Percentiles rank a stretch among this genome's conserved stretches.
phyloP scores from a whole-genome alignment of 805 yeast genomes.

The Maudiozyma barnettii region DNA sequence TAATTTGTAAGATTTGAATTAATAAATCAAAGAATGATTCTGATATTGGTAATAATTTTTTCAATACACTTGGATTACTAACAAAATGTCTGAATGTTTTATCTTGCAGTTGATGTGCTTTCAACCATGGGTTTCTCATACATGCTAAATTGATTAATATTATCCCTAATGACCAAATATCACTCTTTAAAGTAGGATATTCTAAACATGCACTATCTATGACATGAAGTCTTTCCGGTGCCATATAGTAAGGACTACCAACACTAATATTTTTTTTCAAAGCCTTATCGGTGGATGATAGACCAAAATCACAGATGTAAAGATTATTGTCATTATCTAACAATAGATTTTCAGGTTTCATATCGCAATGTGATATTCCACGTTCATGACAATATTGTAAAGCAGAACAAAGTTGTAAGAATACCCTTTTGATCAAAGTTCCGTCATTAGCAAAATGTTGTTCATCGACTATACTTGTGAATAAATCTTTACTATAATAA shows the following conservation, averaged over 20 bases:
- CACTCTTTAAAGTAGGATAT: constrained; percentile 65
- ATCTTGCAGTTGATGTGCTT: constrained; percentile 55
- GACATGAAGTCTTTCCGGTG: constrained; percentile 56
- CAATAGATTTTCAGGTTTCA: constrained; percentile 90
- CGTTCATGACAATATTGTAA: constrained; percentile 71
- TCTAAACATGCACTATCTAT: constrained; percentile 3
- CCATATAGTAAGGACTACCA: constrained; percentile 87
- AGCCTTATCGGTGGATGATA: constrained; percentile 53
- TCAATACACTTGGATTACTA: constrained; percentile 44
- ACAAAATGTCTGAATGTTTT: constrained; percentile 57
- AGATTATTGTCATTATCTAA: constrained; percentile 50
- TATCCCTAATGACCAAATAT: constrained; percentile 80
- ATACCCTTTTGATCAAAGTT: constrained; percentile 43
- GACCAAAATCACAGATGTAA: constrained; percentile 78
- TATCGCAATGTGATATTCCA: constrained; percentile 86
- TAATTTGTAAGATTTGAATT: constrained; percentile 23
- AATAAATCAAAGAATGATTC: constrained; percentile 48
- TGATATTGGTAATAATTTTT: constrained; percentile 66
- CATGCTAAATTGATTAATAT: constrained; percentile 72
- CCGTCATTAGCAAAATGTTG: constrained; percentile 50
- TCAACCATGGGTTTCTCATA: constrained; percentile 85
- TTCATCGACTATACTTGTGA: constrained; percentile 72
- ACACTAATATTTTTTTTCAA: constrained; percentile 67
- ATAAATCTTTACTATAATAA: constrained; percentile 77
- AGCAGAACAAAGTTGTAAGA: constrained; percentile 73